Evolutionary conservation across 73 alveolate genomes (phyloP).

Genomic region (Symbiodinium pilosum): DNA sequence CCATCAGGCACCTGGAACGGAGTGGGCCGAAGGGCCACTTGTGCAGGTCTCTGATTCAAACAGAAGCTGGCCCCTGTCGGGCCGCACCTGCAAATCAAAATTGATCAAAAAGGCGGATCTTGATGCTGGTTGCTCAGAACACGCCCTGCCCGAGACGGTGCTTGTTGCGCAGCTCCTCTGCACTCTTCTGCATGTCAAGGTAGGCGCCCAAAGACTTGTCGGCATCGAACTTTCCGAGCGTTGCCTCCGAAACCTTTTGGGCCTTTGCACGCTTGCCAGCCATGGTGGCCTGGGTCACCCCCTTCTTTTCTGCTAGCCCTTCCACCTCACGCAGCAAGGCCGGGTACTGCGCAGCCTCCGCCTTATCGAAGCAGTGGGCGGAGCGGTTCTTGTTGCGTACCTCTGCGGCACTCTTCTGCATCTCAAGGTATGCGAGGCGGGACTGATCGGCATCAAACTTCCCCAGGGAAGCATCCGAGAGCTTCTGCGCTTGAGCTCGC

Average conservation of each 20-base stretch:
- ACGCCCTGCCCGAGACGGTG: constrained; percentile 81
- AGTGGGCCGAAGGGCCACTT: background rate
- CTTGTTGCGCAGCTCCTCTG: constrained; percentile 76
- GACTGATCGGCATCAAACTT: constrained; percentile 82
- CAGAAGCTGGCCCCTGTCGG: background rate
- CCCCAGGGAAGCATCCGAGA: constrained; percentile 62
- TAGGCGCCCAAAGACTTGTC: constrained; percentile 40
- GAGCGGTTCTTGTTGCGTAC: constrained; percentile 85
- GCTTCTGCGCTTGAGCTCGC: constrained; percentile 50
- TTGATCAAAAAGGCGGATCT: background rate
- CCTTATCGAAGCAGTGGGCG: constrained; percentile 26
- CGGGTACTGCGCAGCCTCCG: background rate
- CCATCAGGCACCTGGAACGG: constrained; percentile 4
- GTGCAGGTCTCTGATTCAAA: constrained; percentile 1
- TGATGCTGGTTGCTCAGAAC: background rate
- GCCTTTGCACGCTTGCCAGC: constrained; percentile 72
- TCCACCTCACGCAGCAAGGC: constrained; percentile 1
- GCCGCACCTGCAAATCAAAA: background rate
- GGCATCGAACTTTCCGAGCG: constrained; percentile 63
- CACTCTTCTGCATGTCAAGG: constrained; percentile 65
- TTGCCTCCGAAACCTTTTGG: constrained; percentile 55
- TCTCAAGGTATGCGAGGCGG: constrained; percentile 69
- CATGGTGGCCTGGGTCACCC: background rate
- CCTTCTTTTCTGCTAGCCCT: constrained; percentile 14
- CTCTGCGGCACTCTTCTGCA: constrained; percentile 85